phyloP scores from a whole-genome alignment of 164 flowering plant species.

The Vitis cinerea region DNA sequence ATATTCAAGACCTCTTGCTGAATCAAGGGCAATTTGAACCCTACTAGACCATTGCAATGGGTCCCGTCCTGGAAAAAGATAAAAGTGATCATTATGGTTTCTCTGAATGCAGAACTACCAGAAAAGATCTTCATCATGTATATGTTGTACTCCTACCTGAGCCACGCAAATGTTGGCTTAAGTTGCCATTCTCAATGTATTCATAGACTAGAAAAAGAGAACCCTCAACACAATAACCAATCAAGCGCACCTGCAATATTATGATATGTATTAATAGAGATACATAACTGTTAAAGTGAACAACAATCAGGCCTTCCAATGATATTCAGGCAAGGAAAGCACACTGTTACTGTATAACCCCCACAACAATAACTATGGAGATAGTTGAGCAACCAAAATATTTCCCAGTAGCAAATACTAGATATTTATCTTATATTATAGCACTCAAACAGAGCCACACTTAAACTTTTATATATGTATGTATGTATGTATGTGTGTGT shows the following conservation, averaged over 20 bases:
- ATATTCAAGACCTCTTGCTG: constrained; percentile 97
- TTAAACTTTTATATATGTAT: too few species aligned
- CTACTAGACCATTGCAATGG: constrained; percentile 77
- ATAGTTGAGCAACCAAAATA: background rate
- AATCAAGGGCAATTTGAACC: constrained; percentile 94
- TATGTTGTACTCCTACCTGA: constrained; percentile 39
- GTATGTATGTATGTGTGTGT: too few species aligned
- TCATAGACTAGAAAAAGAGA: constrained; percentile 86
- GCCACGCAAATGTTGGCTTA: constrained; percentile 78
- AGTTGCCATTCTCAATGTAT: constrained; percentile 85
- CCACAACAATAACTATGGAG: background rate
- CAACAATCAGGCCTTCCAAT: background rate
- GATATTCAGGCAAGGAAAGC: background rate
- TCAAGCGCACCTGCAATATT: constrained; percentile 76
- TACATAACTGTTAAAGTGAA: background rate
- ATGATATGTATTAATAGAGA: background rate
- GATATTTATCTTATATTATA: too few species aligned
- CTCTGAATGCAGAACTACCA: background rate
- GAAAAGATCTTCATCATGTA: background rate
- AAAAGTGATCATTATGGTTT: background rate
- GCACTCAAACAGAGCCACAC: too few species aligned
- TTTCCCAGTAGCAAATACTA: background rate
- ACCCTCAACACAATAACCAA: constrained; percentile 82
- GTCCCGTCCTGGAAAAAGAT: constrained; percentile 47
- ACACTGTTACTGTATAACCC: background rate